Conservation (phyloP, 768 basidiomycete species). For the Fibroporia radiculosa region DNA sequence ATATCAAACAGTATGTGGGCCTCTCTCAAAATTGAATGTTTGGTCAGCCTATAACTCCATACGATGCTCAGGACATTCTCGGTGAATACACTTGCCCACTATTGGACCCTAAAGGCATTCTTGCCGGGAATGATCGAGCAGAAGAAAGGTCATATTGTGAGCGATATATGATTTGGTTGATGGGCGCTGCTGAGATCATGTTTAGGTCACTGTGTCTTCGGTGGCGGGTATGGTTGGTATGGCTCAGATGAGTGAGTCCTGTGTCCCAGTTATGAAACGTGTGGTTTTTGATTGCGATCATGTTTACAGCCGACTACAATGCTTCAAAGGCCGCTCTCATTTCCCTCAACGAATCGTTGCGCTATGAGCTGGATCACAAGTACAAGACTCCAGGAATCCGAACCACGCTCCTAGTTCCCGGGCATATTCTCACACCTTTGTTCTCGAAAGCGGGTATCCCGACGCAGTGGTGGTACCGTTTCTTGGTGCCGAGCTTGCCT, state of each 20-base stretch:
- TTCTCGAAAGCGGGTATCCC: constrained; percentile 59
- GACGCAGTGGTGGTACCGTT: constrained; percentile 43
- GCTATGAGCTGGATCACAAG: constrained; percentile 82
- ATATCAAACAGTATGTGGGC: constrained; percentile 65
- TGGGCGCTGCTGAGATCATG: not conserved
- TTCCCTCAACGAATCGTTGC: constrained; percentile 73
- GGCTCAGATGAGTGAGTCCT: constrained; percentile 65
- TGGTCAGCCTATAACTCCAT: not conserved
- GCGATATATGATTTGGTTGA: constrained; percentile 18
- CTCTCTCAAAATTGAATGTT: not conserved
- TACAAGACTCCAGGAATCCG: constrained; percentile 70
- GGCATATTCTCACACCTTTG: constrained; percentile 71
- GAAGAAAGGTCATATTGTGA: constrained; percentile 79
- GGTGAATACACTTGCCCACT: constrained; percentile 84
- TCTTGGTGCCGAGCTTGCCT: constrained; percentile 69
- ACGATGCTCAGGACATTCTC: constrained; percentile 64
- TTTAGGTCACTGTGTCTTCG: constrained; percentile 71
- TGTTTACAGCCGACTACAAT: constrained; percentile 72
- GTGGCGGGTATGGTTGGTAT: constrained; percentile 63
- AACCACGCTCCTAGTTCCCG: constrained; percentile 82
- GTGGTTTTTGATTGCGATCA: constrained; percentile 1
- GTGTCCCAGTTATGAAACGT: not conserved
- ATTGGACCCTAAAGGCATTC: constrained; percentile 90
- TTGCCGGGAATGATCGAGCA: constrained; percentile 77
- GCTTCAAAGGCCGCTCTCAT: constrained; percentile 90